Evolutionary conservation across 768 basidiomycete species (phyloP).

Genomic region (Phlebiopsis gigantea): DNA sequence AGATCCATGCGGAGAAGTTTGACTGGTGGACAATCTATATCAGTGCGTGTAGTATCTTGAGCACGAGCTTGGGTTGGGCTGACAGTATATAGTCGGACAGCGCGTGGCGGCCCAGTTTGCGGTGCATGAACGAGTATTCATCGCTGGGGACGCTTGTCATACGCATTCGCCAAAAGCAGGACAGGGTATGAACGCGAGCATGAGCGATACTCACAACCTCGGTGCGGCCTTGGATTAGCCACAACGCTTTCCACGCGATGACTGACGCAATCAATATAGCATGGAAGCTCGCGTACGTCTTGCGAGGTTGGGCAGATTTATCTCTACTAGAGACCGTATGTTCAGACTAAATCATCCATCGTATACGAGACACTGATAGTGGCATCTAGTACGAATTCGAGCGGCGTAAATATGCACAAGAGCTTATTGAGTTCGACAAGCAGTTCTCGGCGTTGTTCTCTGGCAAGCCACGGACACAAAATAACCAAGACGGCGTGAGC

Average conservation of each 20-base stretch:
- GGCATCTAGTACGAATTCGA: conserved; percentile 43
- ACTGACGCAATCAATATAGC: too few relatives aligned
- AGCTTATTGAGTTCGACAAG: conserved; percentile 50
- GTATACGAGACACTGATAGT: neutral
- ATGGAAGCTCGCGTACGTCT: conserved; percentile 48
- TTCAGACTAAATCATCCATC: neutral
- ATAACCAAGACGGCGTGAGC: conserved; percentile 40
- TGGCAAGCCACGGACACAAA: conserved; percentile 39
- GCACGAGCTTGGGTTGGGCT: neutral
- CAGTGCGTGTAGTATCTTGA: conserved; percentile 26
- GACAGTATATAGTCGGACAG: conserved; percentile 39
- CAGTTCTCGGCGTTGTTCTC: conserved; percentile 47
- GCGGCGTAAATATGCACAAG: conserved; percentile 47
- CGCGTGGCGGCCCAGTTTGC: conserved; percentile 48
- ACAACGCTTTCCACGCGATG: too few relatives aligned
- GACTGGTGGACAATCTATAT: conserved; percentile 49
- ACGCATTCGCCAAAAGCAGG: conserved; percentile 41
- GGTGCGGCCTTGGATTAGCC: too few relatives aligned
- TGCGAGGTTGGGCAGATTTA: conserved; percentile 41
- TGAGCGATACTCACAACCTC: conserved; percentile 51
- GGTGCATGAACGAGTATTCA: conserved; percentile 43
- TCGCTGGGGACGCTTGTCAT: conserved; percentile 52
- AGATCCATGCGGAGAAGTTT: conserved; percentile 26
- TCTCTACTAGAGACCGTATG: conserved; percentile 42
- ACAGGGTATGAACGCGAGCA: conserved; percentile 49